A percentile compares a stretch with the other conserved stretches of the same genome.
Conservation (phyloP, 768 basidiomycete species). For the Serendipita indica region DNA sequence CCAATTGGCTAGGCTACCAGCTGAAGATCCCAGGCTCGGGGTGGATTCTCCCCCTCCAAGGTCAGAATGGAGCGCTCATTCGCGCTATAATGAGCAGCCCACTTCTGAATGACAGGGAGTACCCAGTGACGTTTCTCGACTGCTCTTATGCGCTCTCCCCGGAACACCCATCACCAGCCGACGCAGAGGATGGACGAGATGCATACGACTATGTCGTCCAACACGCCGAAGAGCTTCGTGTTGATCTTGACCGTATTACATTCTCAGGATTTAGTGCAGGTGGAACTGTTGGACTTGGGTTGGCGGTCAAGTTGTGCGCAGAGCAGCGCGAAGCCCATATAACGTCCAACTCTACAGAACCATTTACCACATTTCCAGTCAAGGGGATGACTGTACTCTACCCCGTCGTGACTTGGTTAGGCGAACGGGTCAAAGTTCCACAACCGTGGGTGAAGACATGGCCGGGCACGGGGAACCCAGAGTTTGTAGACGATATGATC, state of each 20-base stretch:
- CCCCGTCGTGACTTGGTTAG: neutral
- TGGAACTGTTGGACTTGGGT: neutral
- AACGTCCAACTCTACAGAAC: neutral
- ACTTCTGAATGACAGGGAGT: neutral
- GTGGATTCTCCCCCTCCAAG: neutral
- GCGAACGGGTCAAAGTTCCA: neutral
- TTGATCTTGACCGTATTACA: neutral
- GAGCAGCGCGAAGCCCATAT: neutral
- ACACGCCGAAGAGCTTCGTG: neutral
- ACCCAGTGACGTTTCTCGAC: neutral
- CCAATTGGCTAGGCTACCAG: neutral
- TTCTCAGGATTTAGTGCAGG: slow-evolving; percentile 2
- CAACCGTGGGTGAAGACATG: neutral
- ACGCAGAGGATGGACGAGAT: neutral
- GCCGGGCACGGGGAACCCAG: neutral
- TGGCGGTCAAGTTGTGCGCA: neutral
- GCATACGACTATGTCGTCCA: neutral
- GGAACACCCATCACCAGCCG: neutral
- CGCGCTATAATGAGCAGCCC: neutral
- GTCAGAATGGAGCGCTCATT: neutral
- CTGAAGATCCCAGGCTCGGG: neutral
- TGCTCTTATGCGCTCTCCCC: neutral
- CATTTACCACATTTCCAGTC: neutral
- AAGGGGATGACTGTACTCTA: neutral
- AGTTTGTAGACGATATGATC: neutral